phyloP scores from a whole-genome alignment of 2,329 filamentous ascomycete genomes.

The Metarhizium anisopliae region DNA sequence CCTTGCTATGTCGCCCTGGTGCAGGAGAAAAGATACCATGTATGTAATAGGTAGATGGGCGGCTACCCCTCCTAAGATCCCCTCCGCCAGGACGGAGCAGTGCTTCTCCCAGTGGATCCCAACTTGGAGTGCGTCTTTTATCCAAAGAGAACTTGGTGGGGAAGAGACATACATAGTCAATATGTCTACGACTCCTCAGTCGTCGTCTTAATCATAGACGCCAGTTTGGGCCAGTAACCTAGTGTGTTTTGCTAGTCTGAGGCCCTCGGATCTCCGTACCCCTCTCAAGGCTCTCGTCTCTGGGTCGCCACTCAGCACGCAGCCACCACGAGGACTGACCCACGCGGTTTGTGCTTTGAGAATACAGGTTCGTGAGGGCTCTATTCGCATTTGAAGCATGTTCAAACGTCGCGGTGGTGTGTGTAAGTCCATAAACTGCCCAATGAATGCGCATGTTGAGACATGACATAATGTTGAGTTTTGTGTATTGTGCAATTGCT shows the following conservation, averaged over 20 bases:
- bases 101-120: not conserved
- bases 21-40: not conserved
- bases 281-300: not conserved
- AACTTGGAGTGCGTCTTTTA: not conserved
- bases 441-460: not conserved
- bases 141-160: not conserved
- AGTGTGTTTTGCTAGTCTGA: conserved; percentile 1
- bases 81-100: not conserved
- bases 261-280: not conserved
- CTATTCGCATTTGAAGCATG: not conserved
- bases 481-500: not conserved
- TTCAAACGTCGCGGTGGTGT: not conserved
- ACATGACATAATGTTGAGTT: conserved; percentile 1
- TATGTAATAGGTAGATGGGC: not conserved
- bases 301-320: conserved; percentile 3
- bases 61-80: not conserved
- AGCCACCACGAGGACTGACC: conserved; percentile 2
- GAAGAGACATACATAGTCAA: not conserved
- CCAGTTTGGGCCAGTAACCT: not conserved
- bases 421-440: not conserved
- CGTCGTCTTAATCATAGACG: not conserved
- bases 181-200: not conserved
- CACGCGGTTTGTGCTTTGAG: not conserved
- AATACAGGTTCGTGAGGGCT: not conserved
- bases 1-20: not conserved